These are phyloP conservation scores for Darksidea phi DNA, from an alignment of 495 filamentous ascomycete genomes.

Conservation along the genomic window DNA sequence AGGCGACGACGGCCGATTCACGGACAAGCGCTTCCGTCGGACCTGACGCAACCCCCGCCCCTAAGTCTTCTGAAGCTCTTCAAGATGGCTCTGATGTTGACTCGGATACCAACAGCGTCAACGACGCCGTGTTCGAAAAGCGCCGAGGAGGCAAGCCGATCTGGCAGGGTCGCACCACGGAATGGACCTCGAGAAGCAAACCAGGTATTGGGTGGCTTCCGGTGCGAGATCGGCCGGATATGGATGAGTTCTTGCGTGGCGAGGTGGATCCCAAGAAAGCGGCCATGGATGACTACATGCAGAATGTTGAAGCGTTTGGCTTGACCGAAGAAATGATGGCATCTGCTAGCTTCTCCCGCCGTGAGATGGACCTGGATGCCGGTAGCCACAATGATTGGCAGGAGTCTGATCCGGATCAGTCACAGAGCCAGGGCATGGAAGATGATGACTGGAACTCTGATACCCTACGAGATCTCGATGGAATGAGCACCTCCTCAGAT, in stretches of 20 bases:
- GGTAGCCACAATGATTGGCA: slow-evolving; percentile 35
- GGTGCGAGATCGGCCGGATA: slow-evolving; percentile 7
- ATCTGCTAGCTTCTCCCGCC: slow-evolving; percentile 10
- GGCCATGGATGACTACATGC: slow-evolving; percentile 68
- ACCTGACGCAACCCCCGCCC: too few relatives aligned
- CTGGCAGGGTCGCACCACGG: slow-evolving; percentile 15
- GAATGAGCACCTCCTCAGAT: slow-evolving; percentile 46
- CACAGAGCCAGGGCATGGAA: neutral
- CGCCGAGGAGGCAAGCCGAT: slow-evolving; percentile 18
- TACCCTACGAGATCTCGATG: slow-evolving; percentile 49
- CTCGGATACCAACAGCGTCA: slow-evolving; percentile 19
- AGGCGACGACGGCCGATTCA: too few relatives aligned
- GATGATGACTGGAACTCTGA: slow-evolving; percentile 44
- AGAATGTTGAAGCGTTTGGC: slow-evolving; percentile 54
- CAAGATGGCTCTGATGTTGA: neutral
- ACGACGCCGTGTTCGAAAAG: slow-evolving; percentile 11
- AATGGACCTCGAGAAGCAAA: slow-evolving; percentile 32
- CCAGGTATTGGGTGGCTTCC: slow-evolving; percentile 35
- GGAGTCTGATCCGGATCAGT: neutral
- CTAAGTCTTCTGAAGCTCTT: neutral
- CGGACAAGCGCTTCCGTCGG: too few relatives aligned
- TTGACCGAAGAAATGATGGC: slow-evolving; percentile 1
- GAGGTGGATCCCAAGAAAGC: slow-evolving; percentile 44
- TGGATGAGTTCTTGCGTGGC: slow-evolving; percentile 9
- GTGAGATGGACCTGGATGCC: slow-evolving; percentile 21